A percentile compares a stretch with the other conserved stretches of the same genome.
Conservation (phyloP, 768 basidiomycete species). For the Russula ochroleuca region DNA sequence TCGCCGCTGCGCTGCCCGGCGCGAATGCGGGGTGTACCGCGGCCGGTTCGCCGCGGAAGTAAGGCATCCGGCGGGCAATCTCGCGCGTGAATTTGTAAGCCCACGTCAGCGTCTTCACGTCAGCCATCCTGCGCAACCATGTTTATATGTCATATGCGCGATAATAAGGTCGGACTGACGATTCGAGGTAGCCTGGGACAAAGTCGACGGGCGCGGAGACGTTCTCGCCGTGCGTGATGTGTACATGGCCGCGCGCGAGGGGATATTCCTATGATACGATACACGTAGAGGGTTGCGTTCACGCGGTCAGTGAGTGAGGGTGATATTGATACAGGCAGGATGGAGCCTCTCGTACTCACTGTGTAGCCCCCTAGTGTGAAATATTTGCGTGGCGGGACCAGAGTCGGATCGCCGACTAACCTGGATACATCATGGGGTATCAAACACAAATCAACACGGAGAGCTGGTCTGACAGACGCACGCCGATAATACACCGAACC, state of each 20-base stretch:
- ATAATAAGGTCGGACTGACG: conserved; percentile 9
- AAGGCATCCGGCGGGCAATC: conserved; percentile 48
- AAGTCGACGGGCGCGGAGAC: conserved; percentile 29
- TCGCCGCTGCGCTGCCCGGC: conserved; percentile 31
- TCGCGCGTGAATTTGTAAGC: conserved; percentile 55
- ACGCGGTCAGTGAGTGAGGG: neutral
- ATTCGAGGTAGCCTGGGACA: conserved; percentile 29
- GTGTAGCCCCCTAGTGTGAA: conserved; percentile 20
- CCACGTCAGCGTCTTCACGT: conserved; percentile 44
- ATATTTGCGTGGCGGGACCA: conserved; percentile 26
- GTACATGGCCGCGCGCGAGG: conserved; percentile 28
- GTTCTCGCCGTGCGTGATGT: conserved; percentile 29
- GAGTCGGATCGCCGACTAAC: neutral
- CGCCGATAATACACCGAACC: conserved; percentile 18
- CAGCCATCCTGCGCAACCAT: conserved; percentile 29
- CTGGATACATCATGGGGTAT: neutral
- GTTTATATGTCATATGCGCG: neutral
- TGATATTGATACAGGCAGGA: neutral
- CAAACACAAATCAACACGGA: neutral
- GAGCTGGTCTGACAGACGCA: conserved; percentile 12
- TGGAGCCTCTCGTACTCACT: neutral
- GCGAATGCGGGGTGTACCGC: conserved; percentile 34
- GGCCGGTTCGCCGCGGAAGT: conserved; percentile 37
- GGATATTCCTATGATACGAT: conserved; percentile 23
- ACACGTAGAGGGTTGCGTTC: too few species aligned